Conservation (phyloP, 2,329 filamentous ascomycete genomes). For the Cytospora schulzeri region DNA sequence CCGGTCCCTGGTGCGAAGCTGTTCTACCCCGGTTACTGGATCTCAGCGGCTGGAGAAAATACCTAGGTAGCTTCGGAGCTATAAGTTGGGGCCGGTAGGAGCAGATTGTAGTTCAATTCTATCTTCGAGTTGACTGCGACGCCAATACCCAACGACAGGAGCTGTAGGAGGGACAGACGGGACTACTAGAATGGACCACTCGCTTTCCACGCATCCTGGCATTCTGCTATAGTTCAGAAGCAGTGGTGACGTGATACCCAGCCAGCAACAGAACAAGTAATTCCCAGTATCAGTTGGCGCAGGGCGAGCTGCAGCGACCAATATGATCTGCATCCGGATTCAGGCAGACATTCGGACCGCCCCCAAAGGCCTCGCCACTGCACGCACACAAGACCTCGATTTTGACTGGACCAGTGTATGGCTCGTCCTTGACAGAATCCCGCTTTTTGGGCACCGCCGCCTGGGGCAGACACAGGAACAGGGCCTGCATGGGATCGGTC, state of each 20-base stretch:
- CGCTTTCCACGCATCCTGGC: neutral
- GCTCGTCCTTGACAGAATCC: slow-evolving; percentile 5
- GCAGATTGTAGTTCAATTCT: neutral
- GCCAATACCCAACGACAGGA: neutral
- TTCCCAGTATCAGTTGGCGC: slow-evolving; percentile 3
- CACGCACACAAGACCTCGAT: slow-evolving; percentile 27
- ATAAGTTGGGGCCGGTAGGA: neutral
- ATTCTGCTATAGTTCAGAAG: neutral
- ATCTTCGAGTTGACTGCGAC: neutral
- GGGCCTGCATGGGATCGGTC: slow-evolving; percentile 24
- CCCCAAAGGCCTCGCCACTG: slow-evolving; percentile 19
- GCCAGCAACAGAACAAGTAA: neutral
- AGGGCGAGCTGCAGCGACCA: slow-evolving; percentile 25
- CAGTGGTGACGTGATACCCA: too few species aligned
- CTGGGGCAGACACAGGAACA: slow-evolving; percentile 25
- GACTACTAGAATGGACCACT: neutral
- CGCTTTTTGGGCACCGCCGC: slow-evolving; percentile 21
- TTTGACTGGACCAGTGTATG: slow-evolving; percentile 27
- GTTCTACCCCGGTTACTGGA: neutral
- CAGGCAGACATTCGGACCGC: slow-evolving; percentile 23
- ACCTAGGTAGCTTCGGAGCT: neutral
- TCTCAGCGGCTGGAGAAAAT: neutral
- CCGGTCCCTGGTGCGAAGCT: neutral
- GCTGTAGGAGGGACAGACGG: neutral
- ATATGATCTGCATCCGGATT: slow-evolving; percentile 26